A percentile compares a stretch with the other conserved stretches of the same genome.
These are phyloP conservation scores for Claviceps digitariae DNA, from an alignment of 2,329 filamentous ascomycete genomes.

Conservation along the genomic window DNA sequence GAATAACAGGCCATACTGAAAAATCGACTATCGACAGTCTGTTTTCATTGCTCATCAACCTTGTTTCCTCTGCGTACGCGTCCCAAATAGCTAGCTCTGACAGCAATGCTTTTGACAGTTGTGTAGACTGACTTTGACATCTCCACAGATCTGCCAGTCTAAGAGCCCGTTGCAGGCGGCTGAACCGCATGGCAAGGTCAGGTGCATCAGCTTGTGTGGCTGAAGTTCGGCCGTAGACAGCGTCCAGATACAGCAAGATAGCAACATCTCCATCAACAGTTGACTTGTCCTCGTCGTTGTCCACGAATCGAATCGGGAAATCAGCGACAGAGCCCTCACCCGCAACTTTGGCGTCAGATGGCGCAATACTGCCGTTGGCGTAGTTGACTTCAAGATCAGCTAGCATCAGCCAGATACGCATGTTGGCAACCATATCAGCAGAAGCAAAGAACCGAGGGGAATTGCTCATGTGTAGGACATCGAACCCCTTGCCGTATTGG, in stretches of 20 bases:
- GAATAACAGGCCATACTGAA: slow-evolving; percentile 42
- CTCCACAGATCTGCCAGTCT: slow-evolving; percentile 18
- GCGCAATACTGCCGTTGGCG: slow-evolving; percentile 28
- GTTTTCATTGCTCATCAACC: background rate
- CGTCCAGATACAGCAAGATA: slow-evolving; percentile 49
- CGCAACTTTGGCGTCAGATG: background rate
- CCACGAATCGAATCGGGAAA: slow-evolving; percentile 34
- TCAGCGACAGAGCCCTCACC: slow-evolving; percentile 3
- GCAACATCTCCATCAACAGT: slow-evolving; percentile 34
- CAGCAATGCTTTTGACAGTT: slow-evolving; percentile 11
- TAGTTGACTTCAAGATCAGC: slow-evolving; percentile 32
- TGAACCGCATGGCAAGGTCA: slow-evolving; percentile 24
- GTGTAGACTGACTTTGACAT: background rate
- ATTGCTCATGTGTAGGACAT: slow-evolving; percentile 57
- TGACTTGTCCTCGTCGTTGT: slow-evolving; percentile 37
- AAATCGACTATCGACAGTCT: slow-evolving; percentile 29
- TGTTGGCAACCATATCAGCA: slow-evolving; percentile 32
- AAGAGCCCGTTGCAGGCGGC: slow-evolving; percentile 27
- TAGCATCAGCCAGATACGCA: slow-evolving; percentile 36
- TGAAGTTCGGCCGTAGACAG: slow-evolving; percentile 26
- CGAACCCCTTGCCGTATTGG: slow-evolving; percentile 68
- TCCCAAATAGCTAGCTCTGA: slow-evolving; percentile 29
- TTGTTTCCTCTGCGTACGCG: slow-evolving; percentile 12
- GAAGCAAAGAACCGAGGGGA: slow-evolving; percentile 38
- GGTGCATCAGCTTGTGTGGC: slow-evolving; percentile 11